Evolutionary conservation across 2,329 filamentous ascomycete genomes (phyloP), one percentile per base, ranked within the genome.

Genomic region (Nemania sp.): DNA sequence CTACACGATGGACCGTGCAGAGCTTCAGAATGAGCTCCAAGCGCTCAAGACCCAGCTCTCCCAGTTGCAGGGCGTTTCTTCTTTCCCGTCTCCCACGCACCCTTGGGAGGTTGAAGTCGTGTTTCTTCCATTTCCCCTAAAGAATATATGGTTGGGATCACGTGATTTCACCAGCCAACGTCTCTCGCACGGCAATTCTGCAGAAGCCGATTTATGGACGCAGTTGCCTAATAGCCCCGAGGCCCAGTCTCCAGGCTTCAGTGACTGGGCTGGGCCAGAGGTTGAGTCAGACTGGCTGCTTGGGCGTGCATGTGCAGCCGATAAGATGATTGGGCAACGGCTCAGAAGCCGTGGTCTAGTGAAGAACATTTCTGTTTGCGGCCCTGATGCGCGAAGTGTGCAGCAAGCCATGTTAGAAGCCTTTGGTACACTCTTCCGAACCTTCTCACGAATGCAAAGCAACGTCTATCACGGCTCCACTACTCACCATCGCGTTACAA

Each of bases 71-170:
- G 66, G 69, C 9, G 45, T 67, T 11, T 77, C 79, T 5, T 74
- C 80, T 8, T 70, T 84, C 24, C 88, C 89, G n/a, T 84, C 86
- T 0, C 75, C 76, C 23, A 71, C 73, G 36, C 77, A 81, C 34
- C 86, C 88, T 0, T 91, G 88, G 86, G 82, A 88, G 60, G 74
- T 93, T 1, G 88, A 92, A 65, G 86, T 92, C 4, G 83, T 92
- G 1, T 83, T 91, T 52, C 69, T 92, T 6, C 89, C 89, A 1
- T 93, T 90, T 68, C 77, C 79, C 1, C 71, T 84, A 6, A 81
- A 78, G 61, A 77, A 75, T 19, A 63, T 85, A 5, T 85, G 82
- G 82, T 73, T 80, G 54, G 73, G 74, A 39, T 68, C 74, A 3
- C 67, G 73, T 56, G 75, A 81, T 2, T 82, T 84, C 66, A 75